Conservation (phyloP, 2,329 filamentous ascomycete genomes). For the Alternaria novae-zelandiae region DNA sequence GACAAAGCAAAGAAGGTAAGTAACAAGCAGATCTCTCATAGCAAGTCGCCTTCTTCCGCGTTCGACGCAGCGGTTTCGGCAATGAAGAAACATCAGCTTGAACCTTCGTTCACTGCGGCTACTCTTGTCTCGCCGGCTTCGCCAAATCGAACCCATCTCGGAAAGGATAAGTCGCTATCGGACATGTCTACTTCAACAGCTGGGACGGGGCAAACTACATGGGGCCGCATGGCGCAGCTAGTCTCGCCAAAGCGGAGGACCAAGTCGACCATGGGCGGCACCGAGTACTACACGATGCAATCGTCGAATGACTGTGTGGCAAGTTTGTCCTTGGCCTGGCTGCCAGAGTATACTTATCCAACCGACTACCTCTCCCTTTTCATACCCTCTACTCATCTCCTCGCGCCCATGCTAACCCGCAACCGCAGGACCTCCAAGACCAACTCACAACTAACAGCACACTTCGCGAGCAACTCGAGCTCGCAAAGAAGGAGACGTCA, state of each 20-base stretch:
- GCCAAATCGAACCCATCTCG: conserved; percentile 9
- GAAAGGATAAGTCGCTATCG: conserved; percentile 26
- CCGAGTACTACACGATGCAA: conserved; percentile 20
- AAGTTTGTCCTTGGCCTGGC: conserved; percentile 40
- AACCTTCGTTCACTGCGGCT: conserved; percentile 29
- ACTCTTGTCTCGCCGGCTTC: conserved; percentile 28
- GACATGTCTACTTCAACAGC: conserved; percentile 29
- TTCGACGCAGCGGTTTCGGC: conserved; percentile 31
- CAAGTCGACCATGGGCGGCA: conserved; percentile 19
- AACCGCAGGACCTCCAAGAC: conserved; percentile 41
- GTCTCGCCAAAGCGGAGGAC: conserved; percentile 30
- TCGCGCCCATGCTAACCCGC: conserved; percentile 16
- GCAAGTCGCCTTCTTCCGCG: conserved; percentile 23
- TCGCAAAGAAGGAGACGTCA: conserved; percentile 40
- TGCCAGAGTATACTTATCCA: conserved; percentile 36
- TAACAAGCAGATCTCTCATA: conserved; percentile 32
- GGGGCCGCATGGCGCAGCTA: conserved; percentile 30
- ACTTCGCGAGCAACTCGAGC: conserved; percentile 41
- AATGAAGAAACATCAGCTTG: conserved; percentile 24
- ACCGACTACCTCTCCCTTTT: neutral
- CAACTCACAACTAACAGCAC: conserved; percentile 29
- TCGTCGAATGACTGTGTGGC: conserved; percentile 29
- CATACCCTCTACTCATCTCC: conserved; percentile 1
- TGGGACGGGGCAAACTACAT: conserved; percentile 32
- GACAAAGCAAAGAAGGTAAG: conserved; percentile 49